Evolutionary conservation across 805 yeast genomes (phyloP).

Genomic region (Ogataea haglerorum): DNA sequence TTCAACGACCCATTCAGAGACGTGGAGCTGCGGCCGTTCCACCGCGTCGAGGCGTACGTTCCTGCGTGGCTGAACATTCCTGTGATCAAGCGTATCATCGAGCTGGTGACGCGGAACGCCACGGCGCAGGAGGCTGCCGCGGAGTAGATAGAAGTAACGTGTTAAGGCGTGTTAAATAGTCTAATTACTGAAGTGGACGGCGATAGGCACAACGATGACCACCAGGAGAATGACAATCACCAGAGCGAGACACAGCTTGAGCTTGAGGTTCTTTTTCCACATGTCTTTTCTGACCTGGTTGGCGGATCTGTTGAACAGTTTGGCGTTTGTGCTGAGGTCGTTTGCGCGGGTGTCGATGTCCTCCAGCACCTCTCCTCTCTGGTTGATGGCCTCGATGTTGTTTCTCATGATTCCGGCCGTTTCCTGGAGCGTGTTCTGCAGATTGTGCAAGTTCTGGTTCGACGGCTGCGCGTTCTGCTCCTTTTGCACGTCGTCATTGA

Average conservation of each 20-base stretch:
- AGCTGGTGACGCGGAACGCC: constrained; percentile 81
- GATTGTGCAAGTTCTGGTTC: constrained; percentile 26
- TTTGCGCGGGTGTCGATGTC: constrained; percentile 91
- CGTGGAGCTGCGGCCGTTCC: constrained; percentile 71
- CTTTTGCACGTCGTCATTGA: constrained; percentile 29
- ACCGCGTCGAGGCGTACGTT: constrained; percentile 82
- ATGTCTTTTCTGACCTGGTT: constrained; percentile 95
- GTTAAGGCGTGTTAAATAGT: constrained; percentile 4
- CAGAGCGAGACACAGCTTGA: constrained; percentile 86
- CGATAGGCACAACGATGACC: constrained; percentile 89
- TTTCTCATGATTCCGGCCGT: constrained; percentile 98
- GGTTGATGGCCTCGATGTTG: constrained; percentile 92
- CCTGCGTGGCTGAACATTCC: constrained; percentile 95
- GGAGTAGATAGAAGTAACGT: constrained; percentile 6
- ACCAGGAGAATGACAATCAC: constrained; percentile 75
- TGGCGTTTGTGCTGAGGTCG: constrained; percentile 86
- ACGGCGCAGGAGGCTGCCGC: constrained; percentile 53
- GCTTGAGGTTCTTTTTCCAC: constrained; percentile 99
- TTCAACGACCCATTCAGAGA: constrained; percentile 81
- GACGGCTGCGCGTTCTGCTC: constrained; percentile 19
- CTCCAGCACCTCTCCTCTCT: constrained; percentile 90
- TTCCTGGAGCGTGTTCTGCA: constrained; percentile 44
- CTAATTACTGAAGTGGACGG: constrained; percentile 65
- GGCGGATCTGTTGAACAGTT: constrained; percentile 94
- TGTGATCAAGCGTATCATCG: constrained; percentile 81